These are phyloP conservation scores for Jaltomata sinuosa DNA, from an alignment of 257 asterid genomes.

Conservation along the genomic window DNA sequence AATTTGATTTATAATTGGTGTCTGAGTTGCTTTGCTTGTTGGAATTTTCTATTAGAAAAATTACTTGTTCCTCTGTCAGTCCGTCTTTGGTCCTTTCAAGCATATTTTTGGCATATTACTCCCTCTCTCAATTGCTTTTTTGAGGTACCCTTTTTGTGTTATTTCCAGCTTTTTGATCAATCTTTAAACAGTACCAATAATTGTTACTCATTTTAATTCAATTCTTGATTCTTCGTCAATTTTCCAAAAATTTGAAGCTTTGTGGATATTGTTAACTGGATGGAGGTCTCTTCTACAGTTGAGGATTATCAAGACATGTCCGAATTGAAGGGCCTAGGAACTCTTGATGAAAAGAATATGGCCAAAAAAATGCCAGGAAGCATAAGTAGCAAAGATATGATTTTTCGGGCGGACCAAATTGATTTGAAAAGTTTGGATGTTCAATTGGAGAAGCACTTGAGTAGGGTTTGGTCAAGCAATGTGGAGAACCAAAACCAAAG, in stretches of 20 bases:
- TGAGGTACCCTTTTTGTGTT: background rate
- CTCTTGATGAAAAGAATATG: slow-evolving; percentile 15
- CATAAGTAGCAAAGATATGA: slow-evolving; percentile 53
- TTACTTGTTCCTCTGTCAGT: background rate
- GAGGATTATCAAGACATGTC: slow-evolving; percentile 15
- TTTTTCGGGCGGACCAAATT: slow-evolving; percentile 75
- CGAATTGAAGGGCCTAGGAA: slow-evolving; percentile 33
- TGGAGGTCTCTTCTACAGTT: slow-evolving; percentile 12
- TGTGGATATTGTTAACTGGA: background rate
- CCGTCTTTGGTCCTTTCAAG: background rate
- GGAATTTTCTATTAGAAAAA: background rate
- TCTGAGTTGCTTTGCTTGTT: background rate
- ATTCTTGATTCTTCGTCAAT: background rate
- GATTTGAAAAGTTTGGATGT: slow-evolving; percentile 81
- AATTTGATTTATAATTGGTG: background rate
- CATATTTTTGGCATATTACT: background rate
- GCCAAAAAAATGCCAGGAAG: too few species aligned
- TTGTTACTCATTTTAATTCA: background rate
- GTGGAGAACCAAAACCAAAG: slow-evolving; percentile 28
- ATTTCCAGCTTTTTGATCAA: background rate
- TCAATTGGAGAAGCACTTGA: slow-evolving; percentile 87
- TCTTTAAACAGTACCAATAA: background rate
- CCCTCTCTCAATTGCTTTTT: background rate
- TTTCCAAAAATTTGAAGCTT: background rate
- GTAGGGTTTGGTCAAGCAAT: slow-evolving; percentile 70